A percentile compares a stretch with the other conserved stretches of the same genome.
Conservation (phyloP, 2,329 filamentous ascomycete genomes). For the Colletotrichum zoysiae region DNA sequence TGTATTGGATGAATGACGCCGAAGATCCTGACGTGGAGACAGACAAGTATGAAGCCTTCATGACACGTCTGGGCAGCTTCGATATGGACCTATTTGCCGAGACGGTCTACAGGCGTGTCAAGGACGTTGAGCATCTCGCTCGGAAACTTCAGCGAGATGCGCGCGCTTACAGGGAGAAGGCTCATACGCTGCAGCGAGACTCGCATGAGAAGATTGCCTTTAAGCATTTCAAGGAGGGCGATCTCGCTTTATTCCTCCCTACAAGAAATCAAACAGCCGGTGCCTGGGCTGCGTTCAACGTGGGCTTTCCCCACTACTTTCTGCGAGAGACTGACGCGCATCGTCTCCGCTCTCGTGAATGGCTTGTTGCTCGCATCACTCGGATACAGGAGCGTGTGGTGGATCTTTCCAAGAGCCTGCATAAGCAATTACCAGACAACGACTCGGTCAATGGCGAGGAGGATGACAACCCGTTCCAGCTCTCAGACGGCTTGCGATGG, state of each 20-base stretch:
- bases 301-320: slow-evolving; percentile 97
- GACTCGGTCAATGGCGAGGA: slow-evolving; percentile 71
- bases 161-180: slow-evolving; percentile 87
- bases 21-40: slow-evolving; percentile 73
- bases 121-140: slow-evolving; percentile 92
- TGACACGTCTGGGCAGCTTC: slow-evolving; percentile 80
- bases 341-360: slow-evolving; percentile 86
- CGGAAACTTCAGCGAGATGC: slow-evolving; percentile 94
- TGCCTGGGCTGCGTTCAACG: slow-evolving; percentile 98
- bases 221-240: slow-evolving; percentile 94
- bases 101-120: slow-evolving; percentile 87
- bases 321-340: slow-evolving; percentile 92
- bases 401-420: slow-evolving; percentile 84
- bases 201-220: slow-evolving; percentile 97
- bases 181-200: slow-evolving; percentile 83
- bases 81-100: slow-evolving; percentile 88
- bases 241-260: slow-evolving; percentile 92
- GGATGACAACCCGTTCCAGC: slow-evolving; percentile 96
- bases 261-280: slow-evolving; percentile 94
- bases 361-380: slow-evolving; percentile 94
- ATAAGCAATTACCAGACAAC: slow-evolving; percentile 57
- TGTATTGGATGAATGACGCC: slow-evolving; percentile 84
- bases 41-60: slow-evolving; percentile 79
- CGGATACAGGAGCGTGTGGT: slow-evolving; percentile 94
- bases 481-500: slow-evolving; percentile 95